Base-by-base conservation (phyloP, 257 asterid species). In the Parsonsia alboflavescens region DNA sequence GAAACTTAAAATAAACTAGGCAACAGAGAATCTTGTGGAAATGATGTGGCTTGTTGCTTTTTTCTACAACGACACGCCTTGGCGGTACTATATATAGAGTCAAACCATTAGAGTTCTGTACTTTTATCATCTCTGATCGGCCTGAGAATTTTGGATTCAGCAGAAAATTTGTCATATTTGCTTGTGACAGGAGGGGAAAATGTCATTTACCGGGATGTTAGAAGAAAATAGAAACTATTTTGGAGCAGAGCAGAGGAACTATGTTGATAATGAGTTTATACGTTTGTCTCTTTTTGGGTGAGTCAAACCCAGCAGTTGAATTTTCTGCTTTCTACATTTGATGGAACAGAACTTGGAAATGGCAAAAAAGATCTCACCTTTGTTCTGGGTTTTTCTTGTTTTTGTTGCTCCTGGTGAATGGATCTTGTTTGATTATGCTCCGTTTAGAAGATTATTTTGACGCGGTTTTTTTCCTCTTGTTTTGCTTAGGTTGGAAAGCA, bases 161-260 rank as follows among this genome's bases (percentile, higher is more conserved):
- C 12, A 10, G 24, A 22, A 22, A n/a, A 57, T 2, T 10, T 57
- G 63, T n/a, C 41, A 28, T 13, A 13, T 15, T 63, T 33, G 48
- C 36, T 36, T 17, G 13, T 63, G 41, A 63, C 30, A 63, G 24
- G 48, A 15, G 4, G 17, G 17, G 24, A 61, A 59, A 36, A 70
- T 76, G 80, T 33, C 22, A 3, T 50, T 44, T 44, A 22, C 58
- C 8, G 11, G 16, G 21, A n/a, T 58, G 69, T 77, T 36, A n/a
- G 72, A 73, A 13, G 71, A 33, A 36, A 22, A 10, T 2, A 58
- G 9, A 15, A 6, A 45, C 56, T 21, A 52, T 13, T 24, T 42
- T 41, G 70, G 3, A 19, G 49, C 28, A 65, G 30, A 65, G 19
- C 50, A 65, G 16, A 65, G 26, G 50, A 65, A 8, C 50, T 17